A percentile compares a stretch with the other conserved stretches of the same genome.
Evolutionary conservation across 2,329 filamentous ascomycete genomes (phyloP).

Genomic region (Aspergillus hortae): DNA sequence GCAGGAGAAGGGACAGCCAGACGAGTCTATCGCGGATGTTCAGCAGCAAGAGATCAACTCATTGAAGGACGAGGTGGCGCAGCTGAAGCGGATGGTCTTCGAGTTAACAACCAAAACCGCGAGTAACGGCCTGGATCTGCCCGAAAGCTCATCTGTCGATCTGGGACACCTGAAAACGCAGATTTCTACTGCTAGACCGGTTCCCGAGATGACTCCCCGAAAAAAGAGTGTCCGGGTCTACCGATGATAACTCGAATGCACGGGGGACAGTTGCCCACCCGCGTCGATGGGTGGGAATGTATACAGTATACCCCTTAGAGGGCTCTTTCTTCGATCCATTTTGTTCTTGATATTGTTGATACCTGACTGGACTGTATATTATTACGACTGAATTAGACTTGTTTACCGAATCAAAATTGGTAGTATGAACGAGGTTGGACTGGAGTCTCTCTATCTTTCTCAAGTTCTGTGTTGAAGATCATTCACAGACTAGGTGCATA

Average conservation of each 20-base stretch:
- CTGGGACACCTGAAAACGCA: conserved; percentile 7
- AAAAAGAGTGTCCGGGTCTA: conserved; percentile 1
- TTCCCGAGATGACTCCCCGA: background rate
- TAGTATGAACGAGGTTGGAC: background rate
- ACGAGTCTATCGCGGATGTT: background rate
- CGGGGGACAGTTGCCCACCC: too few species aligned
- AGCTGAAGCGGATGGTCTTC: conserved; percentile 28
- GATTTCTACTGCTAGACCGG: conserved; percentile 5
- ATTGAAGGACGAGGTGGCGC: conserved; percentile 27
- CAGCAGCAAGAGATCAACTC: conserved; percentile 22
- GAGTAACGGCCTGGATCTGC: conserved; percentile 7
- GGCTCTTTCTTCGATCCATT: background rate
- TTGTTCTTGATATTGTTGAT: conserved; percentile 4
- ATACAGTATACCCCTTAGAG: background rate
- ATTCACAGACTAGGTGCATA: too few species aligned
- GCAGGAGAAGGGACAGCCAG: background rate
- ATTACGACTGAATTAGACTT: conserved; percentile 7
- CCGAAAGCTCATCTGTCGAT: conserved; percentile 3
- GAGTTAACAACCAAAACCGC: conserved; percentile 20
- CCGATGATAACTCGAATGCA: background rate
- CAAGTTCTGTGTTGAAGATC: too few species aligned
- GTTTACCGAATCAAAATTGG: background rate
- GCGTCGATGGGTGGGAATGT: background rate
- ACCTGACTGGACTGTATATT: conserved; percentile 12
- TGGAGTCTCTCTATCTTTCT: too few species aligned